Evolutionary conservation across 495 filamentous ascomycete species (phyloP), one percentile per base, ranked within the genome.

Genomic region (Penicillium dipodomyicola): DNA sequence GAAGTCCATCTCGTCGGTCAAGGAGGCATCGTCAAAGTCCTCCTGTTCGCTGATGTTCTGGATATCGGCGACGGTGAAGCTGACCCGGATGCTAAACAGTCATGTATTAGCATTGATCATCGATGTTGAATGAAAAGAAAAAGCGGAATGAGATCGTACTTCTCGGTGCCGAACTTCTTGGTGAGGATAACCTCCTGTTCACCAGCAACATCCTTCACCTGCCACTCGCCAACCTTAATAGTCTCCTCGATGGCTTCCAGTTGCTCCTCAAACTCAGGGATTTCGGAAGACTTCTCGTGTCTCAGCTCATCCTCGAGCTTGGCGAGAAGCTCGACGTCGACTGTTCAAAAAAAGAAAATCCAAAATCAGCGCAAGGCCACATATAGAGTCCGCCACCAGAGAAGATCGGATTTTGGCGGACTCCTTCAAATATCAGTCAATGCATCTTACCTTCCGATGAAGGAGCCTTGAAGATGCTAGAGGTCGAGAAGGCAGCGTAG

Each of bases 51-150:
- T 82, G 65, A 87, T 76, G 77, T 82, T 83, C 75, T 88, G 86
- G 44, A 99, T 82, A 71, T 97, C 95, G 61, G 89, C 85, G 68
- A 96, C 92, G 60, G 92, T 94, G 81, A 98, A 98, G 59, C 86
- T 85, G 60, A 97, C 83, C 55, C 86, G 86, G 78, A 99, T 96
- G 60, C 91, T 96, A 46, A 40, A 58, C 8, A 32, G 22, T 52
- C 49, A 20, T 30, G 23, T 17, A 23, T 70, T 44, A 71, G 52
- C 50, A 25, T 25, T 25, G 29, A 12, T 42, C 4, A 45, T 41
- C 6, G 59, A 68, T 40, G 71, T 37, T 11, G 27, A 23, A 20
- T 33, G 17, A 43, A 17, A 25, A 10, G 11, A n/a, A 4, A 22
- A 37, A 30, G 29, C 11, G n/a, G 23, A 22, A 27, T 5, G 42